phyloP scores from a whole-genome alignment of 768 basidiomycete genomes.

The Phlebiopsis flavidoalba region DNA sequence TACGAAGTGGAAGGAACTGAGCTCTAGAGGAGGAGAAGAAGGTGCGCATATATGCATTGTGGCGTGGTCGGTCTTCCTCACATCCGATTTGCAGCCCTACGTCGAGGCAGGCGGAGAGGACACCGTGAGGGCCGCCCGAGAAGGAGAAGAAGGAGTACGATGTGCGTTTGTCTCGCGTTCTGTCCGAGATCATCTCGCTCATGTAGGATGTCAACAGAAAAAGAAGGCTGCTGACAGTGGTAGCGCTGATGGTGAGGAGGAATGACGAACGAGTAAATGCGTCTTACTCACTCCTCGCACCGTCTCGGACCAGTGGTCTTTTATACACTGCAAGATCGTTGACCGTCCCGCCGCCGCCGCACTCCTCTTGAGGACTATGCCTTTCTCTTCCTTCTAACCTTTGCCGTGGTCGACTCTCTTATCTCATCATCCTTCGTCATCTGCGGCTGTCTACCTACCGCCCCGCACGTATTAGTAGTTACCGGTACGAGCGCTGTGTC shows the following conservation, averaged over 20 bases:
- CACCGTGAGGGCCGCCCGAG: constrained; percentile 85
- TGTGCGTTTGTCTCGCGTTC: constrained; percentile 25
- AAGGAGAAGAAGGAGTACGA: constrained; percentile 58
- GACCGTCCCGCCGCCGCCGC: not conserved
- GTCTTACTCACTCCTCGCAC: not conserved
- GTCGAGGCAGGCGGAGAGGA: constrained; percentile 77
- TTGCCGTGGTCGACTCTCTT: not conserved
- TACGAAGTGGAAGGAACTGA: constrained; percentile 95
- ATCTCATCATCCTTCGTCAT: not conserved
- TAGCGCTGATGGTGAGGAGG: constrained; percentile 37
- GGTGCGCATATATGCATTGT: constrained; percentile 34
- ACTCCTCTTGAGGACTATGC: not conserved
- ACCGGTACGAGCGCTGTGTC: not conserved
- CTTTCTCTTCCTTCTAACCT: not conserved
- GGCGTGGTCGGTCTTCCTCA: not conserved
- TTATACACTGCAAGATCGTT: too few relatives aligned
- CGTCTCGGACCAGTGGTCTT: not conserved
- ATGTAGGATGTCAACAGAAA: constrained; percentile 19
- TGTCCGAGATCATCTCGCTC: not conserved
- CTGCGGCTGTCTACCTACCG: not conserved
- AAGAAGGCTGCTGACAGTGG: constrained; percentile 34
- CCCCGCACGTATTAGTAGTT: not conserved
- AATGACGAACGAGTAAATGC: constrained; percentile 34
- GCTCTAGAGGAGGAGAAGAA: constrained; percentile 90
- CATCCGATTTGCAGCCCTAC: constrained; percentile 63